Base-by-base conservation (phyloP, 345 rosid genomes). In the Salix dunnii region DNA sequence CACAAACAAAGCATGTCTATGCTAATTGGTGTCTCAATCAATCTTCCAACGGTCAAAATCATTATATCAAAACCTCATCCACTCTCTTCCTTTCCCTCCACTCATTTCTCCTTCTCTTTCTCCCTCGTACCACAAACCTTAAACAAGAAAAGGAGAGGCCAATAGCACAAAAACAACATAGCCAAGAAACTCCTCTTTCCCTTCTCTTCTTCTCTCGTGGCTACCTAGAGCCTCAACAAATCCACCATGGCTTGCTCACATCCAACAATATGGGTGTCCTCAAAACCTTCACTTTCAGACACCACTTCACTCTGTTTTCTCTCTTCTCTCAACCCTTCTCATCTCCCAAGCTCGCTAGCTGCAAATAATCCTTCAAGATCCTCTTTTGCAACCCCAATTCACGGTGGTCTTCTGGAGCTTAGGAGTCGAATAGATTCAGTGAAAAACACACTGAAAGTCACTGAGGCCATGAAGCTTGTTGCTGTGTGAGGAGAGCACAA, bases 401-500 rank as follows among this genome's bases (percentile, higher is more conserved):
- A 88, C 53, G 85, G 97, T 33, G 83, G 89, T 51, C 96, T 91
- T 55, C 94, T 94, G 6, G 98, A 96, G 77, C 91, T 96, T 67
- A 81, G 96, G 35, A 87, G 74, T 20, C 92, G 94, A 46, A 93
- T 91, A 73, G 91, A 82, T 43, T 93, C 99, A 0, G 98, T 96
- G 53, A 90, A 88, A 81, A 93, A 91, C 87, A 96, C 98, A 6
- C 96, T 93, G 86, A 95, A 91, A 89, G 90, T 95, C 92, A 95
- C 99, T 0, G 97, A 95, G 82, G 97, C 99, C 21, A 95, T 95
- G 99, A 95, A 95, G 86, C 94, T 95, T 9, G 97, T 95, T 14
- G 96, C 99, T 0, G 97, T 82, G 99, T 93, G 80, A 86, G 97
- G 78, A 88, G 99, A 82, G 99, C 99, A 33, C 97, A 95, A 74